Percentiles rank a stretch among this genome's conserved stretches.
Conservation (phyloP, 1,284 basidiomycete species). For the Leccinum brunneo-olivaceum region DNA sequence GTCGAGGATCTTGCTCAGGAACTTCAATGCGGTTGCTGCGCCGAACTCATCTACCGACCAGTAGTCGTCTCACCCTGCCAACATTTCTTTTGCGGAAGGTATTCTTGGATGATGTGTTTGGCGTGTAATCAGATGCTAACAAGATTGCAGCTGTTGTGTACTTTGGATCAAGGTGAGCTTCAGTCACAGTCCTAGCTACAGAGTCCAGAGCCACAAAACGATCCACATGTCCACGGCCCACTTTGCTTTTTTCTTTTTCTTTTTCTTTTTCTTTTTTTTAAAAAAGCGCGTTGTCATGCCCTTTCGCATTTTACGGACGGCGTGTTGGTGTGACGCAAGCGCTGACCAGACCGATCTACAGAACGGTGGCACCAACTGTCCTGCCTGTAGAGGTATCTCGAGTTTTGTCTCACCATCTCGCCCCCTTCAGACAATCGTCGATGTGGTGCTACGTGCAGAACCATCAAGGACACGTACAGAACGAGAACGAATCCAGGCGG, state of each 20-base stretch:
- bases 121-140: slow-evolving; percentile 8
- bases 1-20: slow-evolving; percentile 62
- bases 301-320: neutral
- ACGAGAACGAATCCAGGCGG: slow-evolving; percentile 67
- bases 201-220: slow-evolving; percentile 4
- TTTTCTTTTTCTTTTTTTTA: too few relatives aligned
- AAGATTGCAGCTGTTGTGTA: slow-evolving; percentile 53
- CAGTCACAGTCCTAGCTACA: neutral
- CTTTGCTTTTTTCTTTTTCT: neutral
- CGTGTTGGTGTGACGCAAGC: neutral
- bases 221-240: neutral
- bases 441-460: slow-evolving; percentile 56
- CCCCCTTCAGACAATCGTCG: slow-evolving; percentile 61
- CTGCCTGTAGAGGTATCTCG: slow-evolving; percentile 65
- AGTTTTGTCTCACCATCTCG: slow-evolving; percentile 62
- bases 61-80: slow-evolving; percentile 74
- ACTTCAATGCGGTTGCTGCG: slow-evolving; percentile 76
- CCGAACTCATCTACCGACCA: slow-evolving; percentile 68
- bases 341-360: slow-evolving; percentile 28
- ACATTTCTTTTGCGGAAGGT: slow-evolving; percentile 84
- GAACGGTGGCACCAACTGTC: slow-evolving; percentile 78
- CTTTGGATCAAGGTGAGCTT: slow-evolving; percentile 72
- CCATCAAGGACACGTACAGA: slow-evolving; percentile 58
- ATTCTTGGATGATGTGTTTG: slow-evolving; percentile 16
- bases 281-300: neutral